Evolutionary conservation across 176 grass and related monocot species (phyloP), one percentile per base, ranked within the genome.

Genomic region (Lolium rigidum): DNA sequence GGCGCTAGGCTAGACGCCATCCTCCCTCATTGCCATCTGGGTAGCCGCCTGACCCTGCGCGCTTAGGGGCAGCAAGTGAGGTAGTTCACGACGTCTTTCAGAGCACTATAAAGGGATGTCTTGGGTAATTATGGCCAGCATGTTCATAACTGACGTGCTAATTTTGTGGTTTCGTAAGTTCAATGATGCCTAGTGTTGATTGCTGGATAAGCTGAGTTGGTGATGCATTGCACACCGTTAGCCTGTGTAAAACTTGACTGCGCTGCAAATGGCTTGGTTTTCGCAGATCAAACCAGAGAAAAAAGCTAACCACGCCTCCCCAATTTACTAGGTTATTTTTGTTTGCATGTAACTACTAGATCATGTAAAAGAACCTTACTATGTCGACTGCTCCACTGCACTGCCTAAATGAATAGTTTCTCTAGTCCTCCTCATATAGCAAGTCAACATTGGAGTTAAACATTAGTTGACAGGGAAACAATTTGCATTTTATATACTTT

Each of bases 371-470:
- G 6, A 81, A 10, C n/a, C 2, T 56, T 49, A n/a, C 24, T 24
- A 9, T 55, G 9, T 57, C 0, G 5, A 63, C 6, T 65, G 28
- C 31, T 28, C 7, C 15, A 41, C 7, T 74, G 35, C 47, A 62
- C n/a, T 66, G 12, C 54, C 54, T 48, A 6, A 61, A 60, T 62
- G 6, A 61, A 60, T 62, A 25, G 38, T 74, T 22, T 7, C 5
- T 49, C 9, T 9, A 49, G 51, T 22, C 26, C 18, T 70, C 35
- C 14, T 76, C 39, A 54, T 73, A 56, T 41, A 80, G 70, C 59
- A 85, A 79, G 5, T 17, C 6, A 88, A 51, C 26, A 51, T 89
- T 57, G 31, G 15, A 80, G 48, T 50, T 49, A 14, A 75, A 39
- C 24, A 61, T 58, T 22, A 43, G 46, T 56, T 69, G 78, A 47